Base-by-base conservation (phyloP, 495 filamentous ascomycete species). In the Astrothelium macrocarpum region DNA sequence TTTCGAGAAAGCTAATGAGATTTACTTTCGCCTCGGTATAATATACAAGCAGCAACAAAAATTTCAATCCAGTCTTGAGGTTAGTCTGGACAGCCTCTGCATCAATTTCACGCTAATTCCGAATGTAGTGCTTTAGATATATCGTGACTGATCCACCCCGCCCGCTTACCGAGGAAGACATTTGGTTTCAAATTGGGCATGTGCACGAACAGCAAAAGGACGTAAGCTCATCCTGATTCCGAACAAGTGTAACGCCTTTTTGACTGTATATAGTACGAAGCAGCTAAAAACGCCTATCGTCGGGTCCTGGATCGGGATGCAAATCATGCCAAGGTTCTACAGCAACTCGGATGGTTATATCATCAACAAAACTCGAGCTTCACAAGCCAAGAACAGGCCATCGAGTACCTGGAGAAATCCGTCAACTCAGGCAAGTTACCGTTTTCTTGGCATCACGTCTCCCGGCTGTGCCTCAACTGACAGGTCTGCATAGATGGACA, bases 141-240 rank as follows among this genome's bases (percentile, higher is more conserved):
- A 99, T 99, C 64, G 90, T 97, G 61, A 89, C 84, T 63, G 90
- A 96, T 56, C 95, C 94, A 23, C 94, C 94, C 10, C 83, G 90
- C 2, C 94, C 94, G 18, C 76, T 99, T 73, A 97, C 91, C 1
- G 92, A 97, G 72, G 94, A 97, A 73, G 94, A 99, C 71, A 99
- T 99, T 65, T 97, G 93, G 93, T 99, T 99, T 77, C 94, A 99
- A 74, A 97, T 99, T 68, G 94, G 94, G 28, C 94, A 99, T 75
- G 94, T 99, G 58, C 90, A 99, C 72, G 94, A 99, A 69, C 95
- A 97, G 69, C 93, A 97, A 73, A 97, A 97, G 80, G 94, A 98
- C 69, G 94, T 97, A 80, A 76, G 94, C 25, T 62, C 28, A 11
- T 20, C 12, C 7, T 46, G 20, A 2, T 14, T 7, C 83, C 14